phyloP scores from a whole-genome alignment of 345 rosid genomes.

The Salix caprea region DNA sequence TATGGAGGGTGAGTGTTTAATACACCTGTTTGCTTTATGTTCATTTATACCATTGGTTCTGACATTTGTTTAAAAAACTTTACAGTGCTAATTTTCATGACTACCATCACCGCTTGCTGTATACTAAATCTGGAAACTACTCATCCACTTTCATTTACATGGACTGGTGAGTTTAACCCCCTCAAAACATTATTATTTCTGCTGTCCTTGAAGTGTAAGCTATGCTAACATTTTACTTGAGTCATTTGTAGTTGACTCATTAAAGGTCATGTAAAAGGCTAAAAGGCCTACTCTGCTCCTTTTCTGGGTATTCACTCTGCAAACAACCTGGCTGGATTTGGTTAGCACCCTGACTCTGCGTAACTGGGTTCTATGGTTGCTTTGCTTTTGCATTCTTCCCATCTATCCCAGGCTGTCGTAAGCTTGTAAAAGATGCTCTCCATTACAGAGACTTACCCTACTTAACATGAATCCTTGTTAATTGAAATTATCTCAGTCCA shows the following conservation, averaged over 20 bases:
- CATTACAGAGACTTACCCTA: not conserved
- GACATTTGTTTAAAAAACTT: conserved; percentile 5
- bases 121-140: conserved; percentile 96
- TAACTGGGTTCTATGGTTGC: not conserved
- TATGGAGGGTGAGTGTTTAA: conserved; percentile 79
- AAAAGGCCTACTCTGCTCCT: not conserved
- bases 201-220: not conserved
- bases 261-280: not conserved
- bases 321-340: not conserved
- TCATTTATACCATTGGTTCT: conserved; percentile 6
- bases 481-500: not conserved
- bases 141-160: conserved; percentile 89
- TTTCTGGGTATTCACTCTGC: conserved; percentile 1
- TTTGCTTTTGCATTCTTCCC: not conserved
- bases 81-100: conserved; percentile 97
- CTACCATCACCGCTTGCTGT: conserved; percentile 91
- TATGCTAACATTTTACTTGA: not conserved
- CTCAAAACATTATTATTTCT: not conserved
- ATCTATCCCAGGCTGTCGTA: not conserved
- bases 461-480: not conserved
- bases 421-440: not conserved
- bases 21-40: not conserved
- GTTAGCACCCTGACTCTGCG: not conserved
- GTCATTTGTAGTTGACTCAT: not conserved
- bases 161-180: conserved; percentile 71